Evolutionary conservation across 176 grass and related monocot genomes (phyloP), one percentile per base, ranked within the genome.

Genomic region (Calamus simplicifolius): DNA sequence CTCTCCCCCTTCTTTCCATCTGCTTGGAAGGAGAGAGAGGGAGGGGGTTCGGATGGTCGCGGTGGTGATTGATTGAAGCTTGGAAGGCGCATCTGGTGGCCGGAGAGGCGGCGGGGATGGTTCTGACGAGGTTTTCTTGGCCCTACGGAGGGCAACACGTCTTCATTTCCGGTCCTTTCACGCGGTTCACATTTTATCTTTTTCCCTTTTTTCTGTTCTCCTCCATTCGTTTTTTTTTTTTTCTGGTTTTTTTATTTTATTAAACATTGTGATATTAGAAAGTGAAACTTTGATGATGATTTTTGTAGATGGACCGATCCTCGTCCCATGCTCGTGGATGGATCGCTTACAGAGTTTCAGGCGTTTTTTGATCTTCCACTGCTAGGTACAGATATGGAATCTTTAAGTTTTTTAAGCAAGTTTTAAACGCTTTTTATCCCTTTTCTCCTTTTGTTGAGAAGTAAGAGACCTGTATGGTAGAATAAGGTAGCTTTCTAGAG

Each of bases 81-180:
- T 43, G 35, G 35, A 43, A 10, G 35, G 2, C 35, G 35, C 8
- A 43, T 43, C 35, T 43, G 35, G 35, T 10, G 10, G 10, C 35
- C 35, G 35, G 35, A 1, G 35, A 43, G 7, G 35, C 10, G 10
- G 35, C 8, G 35, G 35, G 35, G 63, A 83, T 88, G 85, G 85
- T 88, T 67, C 58, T 53, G 15, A 76, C 21, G 35, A 71, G 58
- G 67, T 88, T 88, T 68, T 49, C 54, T 58, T 88, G 85, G 85
- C 85, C 79, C 19, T 76, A 73, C 54, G 79, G 72, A 31, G 85
- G 72, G 57, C 58, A 48, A 3, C 54, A n/a, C 27, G 79, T 69
- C 49, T 72, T 75, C 79, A 61, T 83, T 29, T 88, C 63, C 63
- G 85, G 63, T 60, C 79, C 54, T 72, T 88, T 83, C 76, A 82